These are phyloP conservation scores for Graphilbum fragrans DNA, from an alignment of 2,329 filamentous ascomycete genomes.

Conservation along the genomic window DNA sequence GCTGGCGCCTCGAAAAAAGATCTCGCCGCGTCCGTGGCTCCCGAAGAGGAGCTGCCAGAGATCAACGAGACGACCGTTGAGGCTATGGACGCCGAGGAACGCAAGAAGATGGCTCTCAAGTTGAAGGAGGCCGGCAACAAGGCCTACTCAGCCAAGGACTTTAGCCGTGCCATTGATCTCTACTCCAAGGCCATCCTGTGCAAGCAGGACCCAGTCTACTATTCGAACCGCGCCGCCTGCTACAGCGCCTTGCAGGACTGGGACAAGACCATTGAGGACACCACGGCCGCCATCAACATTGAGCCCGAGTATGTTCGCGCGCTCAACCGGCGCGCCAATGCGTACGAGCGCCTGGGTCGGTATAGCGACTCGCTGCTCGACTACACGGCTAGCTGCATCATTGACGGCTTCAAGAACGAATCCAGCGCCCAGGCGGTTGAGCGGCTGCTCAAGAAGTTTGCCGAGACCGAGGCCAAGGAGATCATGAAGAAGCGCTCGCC, in stretches of 20 bases:
- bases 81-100: constrained; percentile 47
- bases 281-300: constrained; percentile 84
- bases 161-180: constrained; percentile 83
- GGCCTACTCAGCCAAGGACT: constrained; percentile 88
- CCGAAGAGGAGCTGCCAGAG: constrained; percentile 56
- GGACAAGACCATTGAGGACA: constrained; percentile 95
- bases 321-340: constrained; percentile 88
- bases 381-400: constrained; percentile 98
- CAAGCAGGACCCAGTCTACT: constrained; percentile 96
- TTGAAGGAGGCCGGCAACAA: constrained; percentile 94
- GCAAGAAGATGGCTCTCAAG: constrained; percentile 78
- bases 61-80: constrained; percentile 45
- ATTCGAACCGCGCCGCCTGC: constrained; percentile 96
- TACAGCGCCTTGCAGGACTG: constrained; percentile 88
- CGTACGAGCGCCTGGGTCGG: constrained; percentile 84
- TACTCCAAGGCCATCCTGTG: constrained; percentile 95
- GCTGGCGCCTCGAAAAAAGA: constrained; percentile 17
- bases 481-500: constrained; percentile 77
- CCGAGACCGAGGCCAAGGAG: constrained; percentile 82
- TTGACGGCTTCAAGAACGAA: constrained; percentile 93
- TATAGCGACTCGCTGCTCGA: constrained; percentile 93
- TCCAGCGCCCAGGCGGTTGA: constrained; percentile 81
- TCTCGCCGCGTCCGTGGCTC: constrained; percentile 36
- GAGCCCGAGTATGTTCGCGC: constrained; percentile 97
- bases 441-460: constrained; percentile 89